A percentile compares a stretch with the other conserved stretches of the same genome.
These are phyloP conservation scores for Tylopilus vinaceipallidus DNA, from an alignment of 768 basidiomycete genomes.

Conservation along the genomic window DNA sequence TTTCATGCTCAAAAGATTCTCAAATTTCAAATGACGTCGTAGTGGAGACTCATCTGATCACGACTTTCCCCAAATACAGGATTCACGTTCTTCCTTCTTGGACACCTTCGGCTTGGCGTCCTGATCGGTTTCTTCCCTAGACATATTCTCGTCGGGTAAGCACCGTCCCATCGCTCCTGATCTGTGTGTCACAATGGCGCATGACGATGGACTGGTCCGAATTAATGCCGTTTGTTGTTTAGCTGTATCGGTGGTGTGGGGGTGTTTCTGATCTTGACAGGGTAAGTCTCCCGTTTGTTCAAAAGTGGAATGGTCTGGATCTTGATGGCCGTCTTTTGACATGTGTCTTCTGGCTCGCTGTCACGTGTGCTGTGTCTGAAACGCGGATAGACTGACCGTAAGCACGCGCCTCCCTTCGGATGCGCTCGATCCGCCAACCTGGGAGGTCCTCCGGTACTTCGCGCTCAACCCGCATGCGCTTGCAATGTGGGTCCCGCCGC, in stretches of 20 bases:
- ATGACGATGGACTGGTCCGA: neutral
- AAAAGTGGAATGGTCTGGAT: neutral
- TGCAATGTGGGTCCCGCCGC: constrained; percentile 75
- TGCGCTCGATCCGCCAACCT: constrained; percentile 61
- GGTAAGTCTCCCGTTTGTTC: constrained; percentile 42
- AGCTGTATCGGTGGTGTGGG: constrained; percentile 96
- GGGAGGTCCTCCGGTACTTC: constrained; percentile 65
- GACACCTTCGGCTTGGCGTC: constrained; percentile 76
- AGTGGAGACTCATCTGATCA: constrained; percentile 6
- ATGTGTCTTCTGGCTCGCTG: neutral
- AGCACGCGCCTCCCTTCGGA: constrained; percentile 80
- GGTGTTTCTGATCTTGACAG: constrained; percentile 86
- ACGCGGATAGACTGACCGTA: constrained; percentile 66
- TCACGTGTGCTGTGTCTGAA: neutral
- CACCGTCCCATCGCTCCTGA: constrained; percentile 12
- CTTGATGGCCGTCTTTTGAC: too few relatives aligned
- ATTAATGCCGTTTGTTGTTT: neutral
- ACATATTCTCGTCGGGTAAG: constrained; percentile 92
- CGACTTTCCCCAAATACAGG: constrained; percentile 7
- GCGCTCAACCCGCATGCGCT: constrained; percentile 64
- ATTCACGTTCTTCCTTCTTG: constrained; percentile 82
- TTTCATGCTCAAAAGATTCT: neutral
- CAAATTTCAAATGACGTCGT: constrained; percentile 11
- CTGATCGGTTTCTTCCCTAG: constrained; percentile 95
- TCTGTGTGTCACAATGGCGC: neutral